These are phyloP conservation scores for Leishmania lainsoni DNA, from an alignment of 208 protist species.

Conservation along the genomic window DNA sequence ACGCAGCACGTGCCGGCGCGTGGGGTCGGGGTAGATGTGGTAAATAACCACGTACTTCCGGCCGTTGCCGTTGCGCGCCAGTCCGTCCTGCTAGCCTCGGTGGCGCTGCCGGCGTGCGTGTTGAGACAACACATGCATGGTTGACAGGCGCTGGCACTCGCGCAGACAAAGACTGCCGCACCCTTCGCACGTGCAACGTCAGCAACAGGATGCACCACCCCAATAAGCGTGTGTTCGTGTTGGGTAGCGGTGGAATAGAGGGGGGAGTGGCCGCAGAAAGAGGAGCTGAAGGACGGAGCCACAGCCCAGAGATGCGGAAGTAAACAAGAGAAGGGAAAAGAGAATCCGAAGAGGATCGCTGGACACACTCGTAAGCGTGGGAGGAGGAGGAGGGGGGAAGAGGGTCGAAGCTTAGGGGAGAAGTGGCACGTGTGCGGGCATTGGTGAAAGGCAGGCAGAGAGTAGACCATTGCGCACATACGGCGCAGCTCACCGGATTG, in stretches of 20 bases:
- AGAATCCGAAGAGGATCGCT: too few relatives aligned
- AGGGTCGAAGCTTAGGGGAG: not conserved
- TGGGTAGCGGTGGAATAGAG: too few relatives aligned
- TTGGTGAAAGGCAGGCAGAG: too few relatives aligned
- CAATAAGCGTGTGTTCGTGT: not conserved
- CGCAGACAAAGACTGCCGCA: not conserved
- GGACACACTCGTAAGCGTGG: too few relatives aligned
- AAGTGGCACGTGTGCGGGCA: not conserved
- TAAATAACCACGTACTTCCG: constrained; percentile 10
- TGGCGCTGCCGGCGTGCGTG: not conserved
- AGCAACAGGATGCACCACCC: not conserved
- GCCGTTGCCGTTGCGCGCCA: constrained; percentile 3
- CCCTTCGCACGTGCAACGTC: not conserved
- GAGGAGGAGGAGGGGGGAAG: too few relatives aligned
- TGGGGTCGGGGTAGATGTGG: constrained; percentile 4
- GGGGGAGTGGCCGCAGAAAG: too few relatives aligned
- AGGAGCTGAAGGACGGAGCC: too few relatives aligned
- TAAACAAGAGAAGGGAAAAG: too few relatives aligned
- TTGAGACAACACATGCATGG: not conserved
- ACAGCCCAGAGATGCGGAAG: too few relatives aligned
- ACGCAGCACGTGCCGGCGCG: not conserved
- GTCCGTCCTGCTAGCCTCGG: constrained; percentile 1
- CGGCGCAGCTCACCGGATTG: too few relatives aligned
- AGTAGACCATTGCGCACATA: not conserved
- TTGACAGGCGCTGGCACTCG: not conserved